Evolutionary conservation across 345 rosid species (phyloP), one percentile per base, ranked within the genome.

Genomic region (Eucalyptus tenuipes): DNA sequence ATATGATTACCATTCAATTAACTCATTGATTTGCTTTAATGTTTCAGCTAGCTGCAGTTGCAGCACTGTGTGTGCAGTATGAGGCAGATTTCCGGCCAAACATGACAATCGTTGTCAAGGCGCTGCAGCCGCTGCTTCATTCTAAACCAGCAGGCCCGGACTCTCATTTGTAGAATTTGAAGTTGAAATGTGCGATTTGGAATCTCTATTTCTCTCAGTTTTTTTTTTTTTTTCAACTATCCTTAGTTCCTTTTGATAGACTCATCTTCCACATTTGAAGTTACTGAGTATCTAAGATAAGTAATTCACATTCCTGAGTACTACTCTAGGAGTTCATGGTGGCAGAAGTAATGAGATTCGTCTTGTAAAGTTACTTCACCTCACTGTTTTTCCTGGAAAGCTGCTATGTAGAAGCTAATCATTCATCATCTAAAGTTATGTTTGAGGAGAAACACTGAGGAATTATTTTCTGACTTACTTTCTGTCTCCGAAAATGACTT

Each of bases 91-190:
- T 98, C 90, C 90, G 99, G 87, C 99, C 99, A 17, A 98, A 97
- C 92, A 96, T 98, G 99, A 97, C 98, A 42, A 97, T 96, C 13
- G 99, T 98, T 85, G 99, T 97, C 66, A 97, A 97, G 94, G 98
- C 99, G 47, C 95, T 98, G 53, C 97, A 96, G 90, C 97, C 99
- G 49, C 98, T 98, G 88, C 94, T 97, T 50, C 95, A 95, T 91
- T 93, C 96, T 33, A 94, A 93, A 89, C 95, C 97, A 52, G 91
- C 93, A 33, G 97, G 94, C 80, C 92, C 94, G 40, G 94, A 93
- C 40, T 82, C 93, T 75, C 71, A 89, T 57, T 80, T 93, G 87
- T 94, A 92, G 93, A 75, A 75, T 75, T 75, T 3, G 13, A 40
- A 75, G 47, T 11, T 0, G 84, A 40, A 75, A 37, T 20, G 37